A percentile compares a stretch with the other conserved stretches of the same genome.
Conservation (phyloP, 257 asterid species). For the Petunia axillaris region DNA sequence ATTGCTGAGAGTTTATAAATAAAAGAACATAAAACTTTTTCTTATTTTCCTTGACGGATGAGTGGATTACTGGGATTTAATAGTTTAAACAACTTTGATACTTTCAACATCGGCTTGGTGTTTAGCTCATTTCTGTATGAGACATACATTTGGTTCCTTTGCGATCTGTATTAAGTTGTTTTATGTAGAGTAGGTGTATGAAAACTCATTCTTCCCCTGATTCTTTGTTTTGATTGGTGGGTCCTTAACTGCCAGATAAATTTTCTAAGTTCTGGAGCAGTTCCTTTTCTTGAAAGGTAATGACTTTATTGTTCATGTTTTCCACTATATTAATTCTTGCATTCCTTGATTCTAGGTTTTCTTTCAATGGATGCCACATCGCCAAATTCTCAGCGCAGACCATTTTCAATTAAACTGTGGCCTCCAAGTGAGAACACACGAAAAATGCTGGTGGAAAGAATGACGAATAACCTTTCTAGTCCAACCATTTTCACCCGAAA, state of each 20-base stretch:
- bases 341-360: constrained; percentile 25
- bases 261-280: neutral
- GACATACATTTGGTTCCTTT: neutral
- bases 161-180: neutral
- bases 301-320: neutral
- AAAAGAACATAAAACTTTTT: neutral
- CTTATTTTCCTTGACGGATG: neutral
- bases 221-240: constrained; percentile 1
- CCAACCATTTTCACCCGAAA: constrained; percentile 92
- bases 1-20: neutral
- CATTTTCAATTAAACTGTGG: constrained; percentile 85
- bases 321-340: neutral
- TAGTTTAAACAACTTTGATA: neutral
- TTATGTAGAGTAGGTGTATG: neutral
- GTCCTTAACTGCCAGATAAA: neutral
- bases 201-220: neutral
- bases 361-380: constrained; percentile 62
- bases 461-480: constrained; percentile 79
- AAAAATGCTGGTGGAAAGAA: constrained; percentile 71
- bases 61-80: neutral
- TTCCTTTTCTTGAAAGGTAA: neutral
- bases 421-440: constrained; percentile 91
- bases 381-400: constrained; percentile 58
- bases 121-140: neutral
- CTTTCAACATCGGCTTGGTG: neutral